Conservation (phyloP, 1,139 yeast genomes). For the Debaryomycetaceae sp. region DNA sequence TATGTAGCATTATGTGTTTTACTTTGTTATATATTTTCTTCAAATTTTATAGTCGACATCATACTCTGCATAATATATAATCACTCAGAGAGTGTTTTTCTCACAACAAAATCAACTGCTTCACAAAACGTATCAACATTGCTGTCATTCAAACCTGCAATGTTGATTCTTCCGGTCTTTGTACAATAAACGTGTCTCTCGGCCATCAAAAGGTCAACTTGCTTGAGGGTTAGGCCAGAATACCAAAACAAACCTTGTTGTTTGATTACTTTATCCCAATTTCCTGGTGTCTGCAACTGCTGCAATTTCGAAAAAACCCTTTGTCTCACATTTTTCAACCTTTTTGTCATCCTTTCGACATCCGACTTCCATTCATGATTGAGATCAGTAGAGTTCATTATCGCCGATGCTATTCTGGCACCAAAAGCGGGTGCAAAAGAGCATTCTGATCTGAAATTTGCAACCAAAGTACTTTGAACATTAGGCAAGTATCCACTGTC, state of each 20-base stretch:
- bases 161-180: slow-evolving; percentile 38
- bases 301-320: slow-evolving; percentile 24
- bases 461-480: slow-evolving; percentile 24
- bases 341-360: slow-evolving; percentile 23
- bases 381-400: slow-evolving; percentile 22
- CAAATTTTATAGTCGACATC: not conserved
- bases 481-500: slow-evolving; percentile 17
- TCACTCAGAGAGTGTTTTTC: slow-evolving; percentile 17
- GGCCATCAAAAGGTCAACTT: slow-evolving; percentile 25
- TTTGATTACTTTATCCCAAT: slow-evolving; percentile 34
- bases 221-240: slow-evolving; percentile 34
- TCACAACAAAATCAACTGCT: slow-evolving; percentile 38
- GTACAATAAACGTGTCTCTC: slow-evolving; percentile 38
- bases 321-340: slow-evolving; percentile 29
- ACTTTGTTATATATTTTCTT: not conserved
- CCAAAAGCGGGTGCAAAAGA: slow-evolving; percentile 49
- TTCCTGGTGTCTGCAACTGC: slow-evolving; percentile 38
- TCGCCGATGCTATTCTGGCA: slow-evolving; percentile 35
- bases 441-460: slow-evolving; percentile 34
- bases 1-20: too few species aligned
- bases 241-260: slow-evolving; percentile 46
- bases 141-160: slow-evolving; percentile 38
- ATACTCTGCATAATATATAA: not conserved
- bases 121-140: slow-evolving; percentile 35
- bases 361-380: slow-evolving; percentile 32